phyloP scores from a whole-genome alignment of 148 eudicot genomes.

The Cornus controversa region DNA sequence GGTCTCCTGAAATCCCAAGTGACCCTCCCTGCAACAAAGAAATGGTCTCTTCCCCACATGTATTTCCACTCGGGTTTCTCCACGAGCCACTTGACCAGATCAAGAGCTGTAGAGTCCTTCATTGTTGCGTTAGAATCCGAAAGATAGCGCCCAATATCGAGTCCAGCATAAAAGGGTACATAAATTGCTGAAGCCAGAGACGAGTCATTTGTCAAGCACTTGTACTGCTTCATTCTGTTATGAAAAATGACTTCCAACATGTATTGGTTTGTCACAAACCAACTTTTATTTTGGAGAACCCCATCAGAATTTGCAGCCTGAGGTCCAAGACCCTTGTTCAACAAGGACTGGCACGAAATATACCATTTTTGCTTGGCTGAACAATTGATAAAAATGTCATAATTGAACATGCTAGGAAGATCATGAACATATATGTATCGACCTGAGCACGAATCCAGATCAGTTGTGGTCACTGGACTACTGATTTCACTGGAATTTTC shows the following conservation, averaged over 20 bases:
- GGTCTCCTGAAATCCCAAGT: constrained; percentile 72
- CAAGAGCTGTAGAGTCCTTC: constrained; percentile 42
- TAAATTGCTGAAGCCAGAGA: constrained; percentile 61
- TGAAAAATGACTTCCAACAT: constrained; percentile 36
- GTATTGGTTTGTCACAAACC: constrained; percentile 36
- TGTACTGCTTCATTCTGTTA: constrained; percentile 39
- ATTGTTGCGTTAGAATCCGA: constrained; percentile 44
- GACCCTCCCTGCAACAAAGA: constrained; percentile 67
- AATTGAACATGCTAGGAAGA: constrained; percentile 30
- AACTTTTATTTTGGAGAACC: constrained; percentile 12
- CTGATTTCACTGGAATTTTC: neutral
- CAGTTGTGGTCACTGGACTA: neutral
- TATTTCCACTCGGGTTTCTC: constrained; percentile 53
- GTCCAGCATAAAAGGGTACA: constrained; percentile 75
- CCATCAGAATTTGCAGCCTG: neutral
- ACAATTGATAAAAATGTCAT: constrained; percentile 23
- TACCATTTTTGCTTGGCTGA: constrained; percentile 22
- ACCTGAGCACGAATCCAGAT: neutral
- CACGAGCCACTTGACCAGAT: constrained; percentile 40
- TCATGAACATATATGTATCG: constrained; percentile 29
- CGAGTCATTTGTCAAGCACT: constrained; percentile 62
- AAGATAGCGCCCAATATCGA: constrained; percentile 60
- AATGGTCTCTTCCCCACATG: constrained; percentile 66
- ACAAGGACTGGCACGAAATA: constrained; percentile 28
- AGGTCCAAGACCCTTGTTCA: constrained; percentile 39